Percentiles rank a stretch among this genome's conserved stretches.
Evolutionary conservation across 2,329 filamentous ascomycete genomes (phyloP).

Genomic region (Aspergillus tubingensis): DNA sequence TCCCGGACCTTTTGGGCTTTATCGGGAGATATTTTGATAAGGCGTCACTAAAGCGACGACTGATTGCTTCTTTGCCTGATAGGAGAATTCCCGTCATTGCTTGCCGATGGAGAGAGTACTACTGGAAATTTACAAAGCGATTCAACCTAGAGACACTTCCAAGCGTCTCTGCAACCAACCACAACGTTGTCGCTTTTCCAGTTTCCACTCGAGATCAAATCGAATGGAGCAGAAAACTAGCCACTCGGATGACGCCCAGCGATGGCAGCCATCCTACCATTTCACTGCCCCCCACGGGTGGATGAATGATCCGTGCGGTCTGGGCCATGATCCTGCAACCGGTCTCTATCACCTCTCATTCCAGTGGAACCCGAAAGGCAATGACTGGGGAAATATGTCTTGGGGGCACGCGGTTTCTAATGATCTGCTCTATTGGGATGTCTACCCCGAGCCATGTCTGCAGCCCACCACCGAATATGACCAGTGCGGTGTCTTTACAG

Average conservation of each 20-base stretch:
- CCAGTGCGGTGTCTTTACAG: slow-evolving; percentile 45
- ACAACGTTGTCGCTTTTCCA: neutral
- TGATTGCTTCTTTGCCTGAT: too few species aligned
- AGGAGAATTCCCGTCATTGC: too few species aligned
- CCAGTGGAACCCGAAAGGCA: slow-evolving; percentile 47
- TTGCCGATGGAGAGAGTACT: too few species aligned
- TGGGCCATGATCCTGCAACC: slow-evolving; percentile 43
- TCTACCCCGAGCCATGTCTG: slow-evolving; percentile 31
- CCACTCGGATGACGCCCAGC: slow-evolving; percentile 3
- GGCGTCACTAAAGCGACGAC: too few species aligned
- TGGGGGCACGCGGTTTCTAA: slow-evolving; percentile 45
- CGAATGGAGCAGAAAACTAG: neutral
- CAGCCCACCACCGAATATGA: slow-evolving; percentile 42
- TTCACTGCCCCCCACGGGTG: slow-evolving; percentile 41
- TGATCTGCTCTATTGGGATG: slow-evolving; percentile 44
- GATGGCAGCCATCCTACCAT: slow-evolving; percentile 39
- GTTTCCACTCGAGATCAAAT: neutral
- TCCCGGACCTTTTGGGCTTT: neutral
- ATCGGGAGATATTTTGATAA: neutral
- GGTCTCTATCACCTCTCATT: slow-evolving; percentile 45
- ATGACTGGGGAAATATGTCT: slow-evolving; percentile 46
- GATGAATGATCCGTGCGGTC: slow-evolving; percentile 50
- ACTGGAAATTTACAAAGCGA: too few species aligned
- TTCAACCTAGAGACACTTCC: neutral
- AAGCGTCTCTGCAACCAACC: neutral